Percentiles rank a stretch among this genome's conserved stretches.
Conservation (phyloP, 2,329 filamentous ascomycete genomes). For the Penicillium rolfsii region DNA sequence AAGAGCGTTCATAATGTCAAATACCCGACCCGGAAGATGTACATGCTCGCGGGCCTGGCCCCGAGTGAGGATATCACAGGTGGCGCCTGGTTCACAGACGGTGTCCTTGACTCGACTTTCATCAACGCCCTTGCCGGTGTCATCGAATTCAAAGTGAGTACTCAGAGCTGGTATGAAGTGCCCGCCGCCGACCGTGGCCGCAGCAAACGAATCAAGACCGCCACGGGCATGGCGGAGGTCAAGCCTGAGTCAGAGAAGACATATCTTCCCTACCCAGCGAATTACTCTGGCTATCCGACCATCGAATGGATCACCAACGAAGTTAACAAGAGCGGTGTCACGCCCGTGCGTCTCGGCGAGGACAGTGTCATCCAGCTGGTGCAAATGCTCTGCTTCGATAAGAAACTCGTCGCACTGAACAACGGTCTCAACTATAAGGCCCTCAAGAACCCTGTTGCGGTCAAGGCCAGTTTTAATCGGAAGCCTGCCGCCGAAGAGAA, state of each 20-base stretch:
- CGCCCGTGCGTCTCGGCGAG: constrained; percentile 69
- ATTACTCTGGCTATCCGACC: constrained; percentile 79
- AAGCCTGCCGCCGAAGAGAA: constrained; percentile 36
- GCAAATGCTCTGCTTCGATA: constrained; percentile 87
- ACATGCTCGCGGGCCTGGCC: constrained; percentile 82
- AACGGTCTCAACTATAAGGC: constrained; percentile 56
- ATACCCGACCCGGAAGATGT: constrained; percentile 89
- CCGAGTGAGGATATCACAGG: constrained; percentile 90
- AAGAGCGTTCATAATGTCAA: constrained; percentile 90
- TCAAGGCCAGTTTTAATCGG: constrained; percentile 40
- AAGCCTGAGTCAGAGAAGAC: constrained; percentile 38
- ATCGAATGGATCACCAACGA: constrained; percentile 74
- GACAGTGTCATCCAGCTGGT: constrained; percentile 82
- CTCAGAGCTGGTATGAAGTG: constrained; percentile 69
- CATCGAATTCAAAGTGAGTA: constrained; percentile 73
- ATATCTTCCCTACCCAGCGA: constrained; percentile 60
- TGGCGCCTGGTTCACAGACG: constrained; percentile 92
- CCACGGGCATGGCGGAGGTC: constrained; percentile 36
- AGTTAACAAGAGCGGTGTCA: constrained; percentile 69
- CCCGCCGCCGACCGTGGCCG: constrained; percentile 40
- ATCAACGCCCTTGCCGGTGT: constrained; percentile 75
- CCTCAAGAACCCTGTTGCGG: constrained; percentile 44
- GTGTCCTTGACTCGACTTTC: constrained; percentile 84
- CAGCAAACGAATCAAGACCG: constrained; percentile 48
- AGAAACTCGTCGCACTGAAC: constrained; percentile 69